Evolutionary conservation across 2,329 filamentous ascomycete species (phyloP).

Genomic region (Tolypocladium sp.): DNA sequence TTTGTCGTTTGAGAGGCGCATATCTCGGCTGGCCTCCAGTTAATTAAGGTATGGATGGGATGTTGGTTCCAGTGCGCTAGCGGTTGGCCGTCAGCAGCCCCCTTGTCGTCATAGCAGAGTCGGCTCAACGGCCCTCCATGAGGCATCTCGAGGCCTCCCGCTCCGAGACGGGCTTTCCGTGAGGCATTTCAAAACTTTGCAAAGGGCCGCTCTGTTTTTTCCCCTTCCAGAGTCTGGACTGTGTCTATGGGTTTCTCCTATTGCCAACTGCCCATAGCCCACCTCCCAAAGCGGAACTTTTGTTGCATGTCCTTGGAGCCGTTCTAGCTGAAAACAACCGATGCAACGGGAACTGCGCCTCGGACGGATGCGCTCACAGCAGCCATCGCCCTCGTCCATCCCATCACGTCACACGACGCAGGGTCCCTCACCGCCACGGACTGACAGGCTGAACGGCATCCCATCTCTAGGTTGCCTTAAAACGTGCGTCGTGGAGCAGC

Average conservation of each 20-base stretch:
- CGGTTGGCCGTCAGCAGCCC: not conserved
- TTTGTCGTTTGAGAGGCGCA: not conserved
- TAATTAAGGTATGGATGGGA: too few species aligned
- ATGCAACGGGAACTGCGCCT: not conserved
- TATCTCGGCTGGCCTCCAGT: not conserved
- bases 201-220: not conserved
- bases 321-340: not conserved
- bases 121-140: too few species aligned
- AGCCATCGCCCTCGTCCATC: too few species aligned
- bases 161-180: not conserved
- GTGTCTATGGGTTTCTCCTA: not conserved
- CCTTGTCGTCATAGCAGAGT: not conserved
- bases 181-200: not conserved
- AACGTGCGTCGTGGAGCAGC: not conserved
- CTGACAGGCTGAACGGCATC: not conserved
- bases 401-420: too few species aligned
- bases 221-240: not conserved
- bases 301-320: not conserved
- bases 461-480: not conserved
- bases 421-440: too few species aligned
- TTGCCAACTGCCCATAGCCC: not conserved
- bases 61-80: too few species aligned
- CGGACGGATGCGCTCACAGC: not conserved
- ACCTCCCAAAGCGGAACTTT: not conserved
- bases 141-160: not conserved